Evolutionary conservation across 2,329 filamentous ascomycete species (phyloP), one percentile per base, ranked within the genome.

Genomic region (Pochonia chlamydosporia): DNA sequence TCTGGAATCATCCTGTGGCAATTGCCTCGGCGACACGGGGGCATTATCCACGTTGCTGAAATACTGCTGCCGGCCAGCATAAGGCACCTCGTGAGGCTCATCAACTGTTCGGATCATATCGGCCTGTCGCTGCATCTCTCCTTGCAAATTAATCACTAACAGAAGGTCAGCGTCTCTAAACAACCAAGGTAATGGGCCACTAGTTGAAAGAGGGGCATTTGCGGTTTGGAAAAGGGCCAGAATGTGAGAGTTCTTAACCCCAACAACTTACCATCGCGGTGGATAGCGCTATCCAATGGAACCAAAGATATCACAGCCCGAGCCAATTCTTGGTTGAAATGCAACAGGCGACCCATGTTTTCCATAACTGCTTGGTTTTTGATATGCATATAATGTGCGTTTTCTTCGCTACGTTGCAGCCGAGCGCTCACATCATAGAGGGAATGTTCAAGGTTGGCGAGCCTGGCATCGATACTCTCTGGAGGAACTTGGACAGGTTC

Each of bases 251-350:
- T n/a, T n/a, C n/a, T n/a, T n/a, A n/a, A n/a, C n/a, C n/a, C n/a
- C n/a, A n/a, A 39, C 46, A 51, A 71, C 86, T 69, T 76, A 93
- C 89, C 81, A 65, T 96, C 91, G 61, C 87, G 84, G 63, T 95
- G 84, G 41, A 95, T 72, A 35, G 83, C 77, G 56, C 84, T 86
- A 45, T 96, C 90, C 4, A 81, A 78, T 14, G 89, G 86, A 3
- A 90, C 79, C 47, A 95, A 71, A 13, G 82, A 78, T 47, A 89
- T 75, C 23, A 96, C 71, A 46, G 85, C 81, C 54, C 85, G 82
- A 7, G 89, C 85, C 51, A 96, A 76, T 45, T 95, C 90, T 60
- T 91, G 85, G 62, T 89, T 95, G 74, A 90, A 89, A 69, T 93
- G 73, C 33, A 78, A 67, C 47, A 83, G 59, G 5, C 87, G 84